Evolutionary conservation across 306 rosid species (phyloP).

Genomic region (Quercus agrifolia): DNA sequence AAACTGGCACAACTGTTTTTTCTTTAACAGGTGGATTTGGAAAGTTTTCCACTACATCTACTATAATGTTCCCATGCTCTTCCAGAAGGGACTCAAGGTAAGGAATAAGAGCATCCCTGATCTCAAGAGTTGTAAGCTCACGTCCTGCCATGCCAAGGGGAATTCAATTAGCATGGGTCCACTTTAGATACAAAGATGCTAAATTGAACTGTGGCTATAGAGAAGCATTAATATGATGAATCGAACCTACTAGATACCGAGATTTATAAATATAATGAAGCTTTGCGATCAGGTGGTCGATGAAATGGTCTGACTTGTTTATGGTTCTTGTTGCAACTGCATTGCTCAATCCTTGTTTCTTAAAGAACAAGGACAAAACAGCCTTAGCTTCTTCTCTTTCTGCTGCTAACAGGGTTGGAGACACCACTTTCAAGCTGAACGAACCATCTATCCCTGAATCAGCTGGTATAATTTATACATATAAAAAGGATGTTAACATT

Average conservation of each 20-base stretch:
- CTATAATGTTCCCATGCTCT: conserved; percentile 52
- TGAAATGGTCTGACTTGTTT: conserved; percentile 68
- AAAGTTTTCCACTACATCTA: conserved; percentile 64
- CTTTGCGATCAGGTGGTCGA: conserved; percentile 72
- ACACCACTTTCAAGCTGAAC: conserved; percentile 34
- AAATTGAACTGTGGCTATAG: neutral
- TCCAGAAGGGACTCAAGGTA: conserved; percentile 74
- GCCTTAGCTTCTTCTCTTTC: conserved; percentile 98
- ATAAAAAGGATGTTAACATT: conserved; percentile 11
- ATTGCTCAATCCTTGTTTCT: conserved; percentile 77
- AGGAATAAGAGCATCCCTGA: conserved; percentile 76
- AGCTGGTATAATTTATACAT: conserved; percentile 11
- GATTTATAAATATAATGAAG: conserved; percentile 81
- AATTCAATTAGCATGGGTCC: conserved; percentile 18
- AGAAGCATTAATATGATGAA: conserved; percentile 29
- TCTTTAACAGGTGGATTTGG: conserved; percentile 62
- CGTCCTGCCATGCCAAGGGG: conserved; percentile 54
- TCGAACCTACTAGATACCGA: conserved; percentile 93
- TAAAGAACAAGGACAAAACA: conserved; percentile 72
- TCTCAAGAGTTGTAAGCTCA: conserved; percentile 91
- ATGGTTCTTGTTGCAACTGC: conserved; percentile 72
- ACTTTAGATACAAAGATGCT: conserved; percentile 4
- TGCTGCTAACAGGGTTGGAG: conserved; percentile 69
- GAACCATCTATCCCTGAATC: conserved; percentile 56
- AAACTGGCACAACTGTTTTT: conserved; percentile 28